A percentile compares a stretch with the other conserved stretches of the same genome.
Conservation (phyloP, 2,329 filamentous ascomycete species). For the Aspergillus sojae region DNA sequence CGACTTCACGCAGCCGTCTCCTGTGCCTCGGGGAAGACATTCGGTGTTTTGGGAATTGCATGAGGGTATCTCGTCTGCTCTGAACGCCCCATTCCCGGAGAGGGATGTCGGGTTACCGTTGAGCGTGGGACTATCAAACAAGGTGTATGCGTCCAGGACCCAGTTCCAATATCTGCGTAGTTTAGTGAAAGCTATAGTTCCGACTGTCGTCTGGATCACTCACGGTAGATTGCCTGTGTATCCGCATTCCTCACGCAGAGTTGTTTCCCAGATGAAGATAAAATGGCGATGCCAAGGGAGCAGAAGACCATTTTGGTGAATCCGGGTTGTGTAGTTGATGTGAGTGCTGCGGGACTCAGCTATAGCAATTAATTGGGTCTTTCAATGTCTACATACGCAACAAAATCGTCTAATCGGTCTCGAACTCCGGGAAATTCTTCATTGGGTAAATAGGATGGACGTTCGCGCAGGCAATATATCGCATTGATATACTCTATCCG, state of each 20-base stretch:
- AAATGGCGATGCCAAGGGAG: slow-evolving; percentile 24
- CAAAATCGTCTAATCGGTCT: slow-evolving; percentile 32
- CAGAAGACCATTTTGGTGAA: slow-evolving; percentile 23
- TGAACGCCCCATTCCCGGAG: slow-evolving; percentile 12
- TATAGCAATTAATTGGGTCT: background rate
- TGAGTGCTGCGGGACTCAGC: slow-evolving; percentile 19
- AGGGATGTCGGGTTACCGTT: slow-evolving; percentile 11
- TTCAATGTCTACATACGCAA: slow-evolving; percentile 24
- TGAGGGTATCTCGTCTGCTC: background rate
- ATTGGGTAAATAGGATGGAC: slow-evolving; percentile 22
- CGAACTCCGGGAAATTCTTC: slow-evolving; percentile 26
- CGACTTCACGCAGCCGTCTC: slow-evolving; percentile 17
- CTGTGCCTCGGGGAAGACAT: slow-evolving; percentile 12
- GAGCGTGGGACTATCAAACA: slow-evolving; percentile 9
- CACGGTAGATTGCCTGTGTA: slow-evolving; percentile 19
- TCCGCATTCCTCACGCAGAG: slow-evolving; percentile 19
- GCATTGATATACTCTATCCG: slow-evolving; percentile 30
- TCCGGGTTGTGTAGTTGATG: slow-evolving; percentile 30
- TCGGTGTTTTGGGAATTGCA: background rate
- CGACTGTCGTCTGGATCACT: background rate
- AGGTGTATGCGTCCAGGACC: background rate
- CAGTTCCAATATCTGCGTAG: slow-evolving; percentile 23
- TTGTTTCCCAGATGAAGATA: slow-evolving; percentile 17
- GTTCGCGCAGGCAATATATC: slow-evolving; percentile 25
- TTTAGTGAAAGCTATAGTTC: background rate